Conservation (phyloP, 495 filamentous ascomycete species). For the Ascobolus immersus region DNA sequence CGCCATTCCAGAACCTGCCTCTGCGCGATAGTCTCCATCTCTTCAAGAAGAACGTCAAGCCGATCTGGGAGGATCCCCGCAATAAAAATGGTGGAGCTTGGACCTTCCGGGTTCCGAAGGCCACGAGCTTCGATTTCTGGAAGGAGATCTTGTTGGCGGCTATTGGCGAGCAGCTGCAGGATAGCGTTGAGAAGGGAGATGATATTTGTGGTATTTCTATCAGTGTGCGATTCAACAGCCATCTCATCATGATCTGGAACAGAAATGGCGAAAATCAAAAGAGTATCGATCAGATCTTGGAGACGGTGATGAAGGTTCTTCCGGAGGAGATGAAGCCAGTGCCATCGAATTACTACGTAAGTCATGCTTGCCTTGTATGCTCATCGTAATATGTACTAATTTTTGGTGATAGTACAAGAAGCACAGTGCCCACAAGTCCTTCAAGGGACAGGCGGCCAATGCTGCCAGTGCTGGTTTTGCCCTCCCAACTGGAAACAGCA, state of each 20-base stretch:
- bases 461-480: too few relatives aligned
- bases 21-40: slow-evolving; percentile 65
- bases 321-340: slow-evolving; percentile 40
- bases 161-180: slow-evolving; percentile 62
- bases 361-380: neutral
- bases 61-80: slow-evolving; percentile 73
- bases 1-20: slow-evolving; percentile 46
- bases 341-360: slow-evolving; percentile 35
- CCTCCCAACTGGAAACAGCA: too few relatives aligned
- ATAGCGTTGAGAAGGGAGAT: slow-evolving; percentile 47
- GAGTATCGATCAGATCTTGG: slow-evolving; percentile 43
- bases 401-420: slow-evolving; percentile 22
- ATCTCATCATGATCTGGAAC: slow-evolving; percentile 73
- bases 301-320: slow-evolving; percentile 40
- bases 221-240: slow-evolving; percentile 46
- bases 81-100: slow-evolving; percentile 61
- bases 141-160: slow-evolving; percentile 54
- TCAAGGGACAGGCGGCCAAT: too few relatives aligned
- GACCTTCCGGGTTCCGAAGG: slow-evolving; percentile 67
- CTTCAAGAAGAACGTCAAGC: slow-evolving; percentile 65
- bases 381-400: neutral
- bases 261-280: slow-evolving; percentile 46
- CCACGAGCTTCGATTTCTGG: slow-evolving; percentile 46
- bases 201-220: slow-evolving; percentile 54
- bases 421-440: slow-evolving; percentile 1